phyloP scores from a whole-genome alignment of 129 eudicot species.

The Arctium lappa region DNA sequence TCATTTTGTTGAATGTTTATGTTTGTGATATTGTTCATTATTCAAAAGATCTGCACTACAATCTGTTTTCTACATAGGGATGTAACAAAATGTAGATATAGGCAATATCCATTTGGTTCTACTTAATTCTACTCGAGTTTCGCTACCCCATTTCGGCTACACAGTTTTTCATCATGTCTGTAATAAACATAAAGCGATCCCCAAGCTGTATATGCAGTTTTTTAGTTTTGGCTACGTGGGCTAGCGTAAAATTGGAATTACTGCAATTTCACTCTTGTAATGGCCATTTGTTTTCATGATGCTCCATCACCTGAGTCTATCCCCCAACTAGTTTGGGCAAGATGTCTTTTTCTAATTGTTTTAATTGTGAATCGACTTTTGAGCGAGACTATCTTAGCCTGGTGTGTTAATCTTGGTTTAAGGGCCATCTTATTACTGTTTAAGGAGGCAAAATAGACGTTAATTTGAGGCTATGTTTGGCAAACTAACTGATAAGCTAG shows the following conservation, averaged over 20 bases:
- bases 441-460: background rate
- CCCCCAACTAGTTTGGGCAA: background rate
- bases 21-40: background rate
- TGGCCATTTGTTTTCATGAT: too few species aligned
- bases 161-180: background rate
- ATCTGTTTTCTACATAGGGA: background rate
- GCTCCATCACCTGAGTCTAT: too few species aligned
- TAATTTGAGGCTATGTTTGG: background rate
- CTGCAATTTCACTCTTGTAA: too few species aligned
- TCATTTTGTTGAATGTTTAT: background rate
- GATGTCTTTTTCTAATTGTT: background rate
- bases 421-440: background rate
- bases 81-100: background rate
- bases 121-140: background rate
- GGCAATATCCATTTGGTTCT: background rate
- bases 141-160: background rate
- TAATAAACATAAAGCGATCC: background rate
- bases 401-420: background rate
- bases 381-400: background rate
- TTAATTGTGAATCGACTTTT: background rate
- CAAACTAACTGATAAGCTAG: background rate
- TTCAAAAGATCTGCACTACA: background rate
- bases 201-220: background rate
- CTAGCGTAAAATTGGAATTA: background rate
- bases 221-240: background rate